Base-by-base conservation (phyloP, 179 eudicot species). In the Corrigiola litoralis region DNA sequence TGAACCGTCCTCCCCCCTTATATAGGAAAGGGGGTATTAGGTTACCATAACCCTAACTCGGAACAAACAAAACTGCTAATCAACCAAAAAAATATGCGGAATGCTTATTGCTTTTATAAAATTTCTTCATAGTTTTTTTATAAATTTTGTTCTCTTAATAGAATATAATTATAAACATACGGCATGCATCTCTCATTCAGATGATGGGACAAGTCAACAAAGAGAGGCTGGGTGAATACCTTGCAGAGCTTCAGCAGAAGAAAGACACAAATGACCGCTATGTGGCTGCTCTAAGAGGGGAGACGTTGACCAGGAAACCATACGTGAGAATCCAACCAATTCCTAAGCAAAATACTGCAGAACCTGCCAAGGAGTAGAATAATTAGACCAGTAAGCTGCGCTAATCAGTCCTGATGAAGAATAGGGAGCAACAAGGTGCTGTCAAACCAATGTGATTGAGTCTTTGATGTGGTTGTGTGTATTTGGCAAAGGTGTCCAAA, bases 211-310 rank as follows among this genome's bases (percentile, higher is more conserved):
- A 83, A 74, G 96, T 82, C 9, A 94, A 90, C 36, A 80, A 70
- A 61, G 97, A 86, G 80, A 70, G 97, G 76, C 82, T 94, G 21
- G 97, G 81, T 16, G 99, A 94, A 67, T 94, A 71, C 72, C 89
- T 94, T 17, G 89, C 88, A 52, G 99, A 94, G 75, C 73, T 94
- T 66, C 85, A 87, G 88, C 85, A 95, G 75, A 94, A 94, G 72
- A 90, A 94, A 77, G 75, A 94, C 59, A 90, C 99, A 31, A 90
- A 94, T 60, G 99, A 87, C 61, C 76, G 99, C 23, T 94, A 94
- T 46, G 89, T 84, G 33, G 99, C 97, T 70, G 99, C 99, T 68
- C 72, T 94, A 65, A 84, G 50, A 70, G 97, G 97, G 54, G 99
- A 94, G 79, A 94, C 97, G n/a, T 75, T 87, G 73, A 90, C 94